These are phyloP conservation scores for Begonia loranthoides DNA, from an alignment of 306 rosid genomes.

Conservation along the genomic window DNA sequence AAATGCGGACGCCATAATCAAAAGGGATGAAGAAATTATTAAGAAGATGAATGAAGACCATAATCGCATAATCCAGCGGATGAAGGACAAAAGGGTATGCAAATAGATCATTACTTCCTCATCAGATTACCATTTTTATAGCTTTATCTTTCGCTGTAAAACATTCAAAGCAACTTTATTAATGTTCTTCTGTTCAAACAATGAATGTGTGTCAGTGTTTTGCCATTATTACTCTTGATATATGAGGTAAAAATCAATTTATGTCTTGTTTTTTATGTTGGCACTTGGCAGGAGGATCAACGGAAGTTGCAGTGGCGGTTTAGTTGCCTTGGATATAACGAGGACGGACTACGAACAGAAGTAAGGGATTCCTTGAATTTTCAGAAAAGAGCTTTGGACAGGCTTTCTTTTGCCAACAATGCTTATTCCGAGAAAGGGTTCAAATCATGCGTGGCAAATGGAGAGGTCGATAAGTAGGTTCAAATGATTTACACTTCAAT, in stretches of 20 bases:
- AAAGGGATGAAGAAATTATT: conserved; percentile 8
- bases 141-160: background rate
- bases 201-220: too few relatives aligned
- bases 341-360: background rate
- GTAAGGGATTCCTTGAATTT: background rate
- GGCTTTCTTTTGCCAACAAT: conserved; percentile 14
- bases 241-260: too few relatives aligned
- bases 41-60: conserved; percentile 3
- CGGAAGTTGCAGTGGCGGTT: too few relatives aligned
- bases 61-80: background rate
- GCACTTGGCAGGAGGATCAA: too few relatives aligned
- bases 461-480: conserved; percentile 14
- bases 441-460: conserved; percentile 3
- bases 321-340: background rate
- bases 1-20: conserved; percentile 2
- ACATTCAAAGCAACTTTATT: conserved; percentile 2
- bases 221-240: too few relatives aligned
- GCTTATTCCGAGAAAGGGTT: conserved; percentile 2
- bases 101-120: background rate
- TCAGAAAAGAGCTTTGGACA: conserved; percentile 11
- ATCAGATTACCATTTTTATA: background rate
- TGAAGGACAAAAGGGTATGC: conserved; percentile 8
- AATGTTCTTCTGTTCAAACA: background rate
- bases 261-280: too few relatives aligned
- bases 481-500: background rate